phyloP scores from a whole-genome alignment of 2,329 filamentous ascomycete species.

The Rutstroemia sydowiana region DNA sequence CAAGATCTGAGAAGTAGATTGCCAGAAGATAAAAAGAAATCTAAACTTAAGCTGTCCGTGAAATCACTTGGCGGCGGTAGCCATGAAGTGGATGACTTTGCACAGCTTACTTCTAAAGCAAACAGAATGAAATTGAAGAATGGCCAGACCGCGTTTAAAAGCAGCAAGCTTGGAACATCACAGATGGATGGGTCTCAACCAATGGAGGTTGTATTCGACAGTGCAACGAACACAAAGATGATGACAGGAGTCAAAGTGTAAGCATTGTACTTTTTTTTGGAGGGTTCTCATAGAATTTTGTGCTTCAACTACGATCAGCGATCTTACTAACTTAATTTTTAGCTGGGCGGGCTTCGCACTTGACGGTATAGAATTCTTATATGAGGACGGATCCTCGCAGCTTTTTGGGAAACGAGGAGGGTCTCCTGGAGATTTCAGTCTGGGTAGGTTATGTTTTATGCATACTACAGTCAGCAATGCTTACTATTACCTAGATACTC shows the following conservation, averaged over 20 bases:
- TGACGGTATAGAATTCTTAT: slow-evolving; percentile 86
- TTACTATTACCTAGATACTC: slow-evolving; percentile 51
- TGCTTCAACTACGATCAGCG: neutral
- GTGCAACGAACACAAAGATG: slow-evolving; percentile 61
- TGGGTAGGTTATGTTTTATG: slow-evolving; percentile 49
- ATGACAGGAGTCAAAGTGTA: slow-evolving; percentile 62
- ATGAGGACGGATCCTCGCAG: slow-evolving; percentile 78
- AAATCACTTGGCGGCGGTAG: slow-evolving; percentile 70
- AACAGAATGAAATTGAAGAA: slow-evolving; percentile 69
- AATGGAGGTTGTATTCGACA: slow-evolving; percentile 68
- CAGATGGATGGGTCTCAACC: slow-evolving; percentile 62
- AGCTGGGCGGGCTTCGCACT: slow-evolving; percentile 51
- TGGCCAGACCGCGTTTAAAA: slow-evolving; percentile 66
- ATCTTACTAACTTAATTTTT: neutral
- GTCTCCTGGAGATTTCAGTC: slow-evolving; percentile 62
- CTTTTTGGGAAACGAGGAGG: slow-evolving; percentile 78
- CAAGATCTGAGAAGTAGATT: slow-evolving; percentile 63
- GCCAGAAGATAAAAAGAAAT: slow-evolving; percentile 65
- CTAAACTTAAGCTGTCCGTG: slow-evolving; percentile 61
- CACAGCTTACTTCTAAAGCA: slow-evolving; percentile 59
- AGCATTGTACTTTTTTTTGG: slow-evolving; percentile 44
- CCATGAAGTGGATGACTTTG: slow-evolving; percentile 71
- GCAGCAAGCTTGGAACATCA: slow-evolving; percentile 66
- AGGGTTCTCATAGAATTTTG: neutral
- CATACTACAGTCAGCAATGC: neutral